Base-by-base conservation (phyloP, 495 filamentous ascomycete genomes). In the Physcia stellaris region DNA sequence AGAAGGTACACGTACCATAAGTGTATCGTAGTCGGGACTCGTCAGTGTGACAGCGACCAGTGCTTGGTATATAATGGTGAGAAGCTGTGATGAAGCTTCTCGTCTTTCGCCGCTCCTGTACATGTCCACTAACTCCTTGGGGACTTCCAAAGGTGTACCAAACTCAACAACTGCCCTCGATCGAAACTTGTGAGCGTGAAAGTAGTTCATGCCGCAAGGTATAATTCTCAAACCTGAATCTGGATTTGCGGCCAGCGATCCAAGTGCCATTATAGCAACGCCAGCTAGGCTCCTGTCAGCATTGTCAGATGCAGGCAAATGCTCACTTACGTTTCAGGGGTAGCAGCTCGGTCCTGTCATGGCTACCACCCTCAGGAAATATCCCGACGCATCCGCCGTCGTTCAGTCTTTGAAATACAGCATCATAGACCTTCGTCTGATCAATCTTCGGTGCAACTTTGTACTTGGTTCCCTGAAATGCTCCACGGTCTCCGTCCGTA, bases 181-280 rank as follows among this genome's bases (percentile, higher is more conserved):
- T 13, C 90, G 78, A 60, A 99, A 99, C 56, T 96, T 99, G 62
- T 99, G 90, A 4, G 90, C 82, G 59, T 99, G 90, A 61, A 99
- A 99, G 59, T 99, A 99, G 53, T 99, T 99, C 90, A 96, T 96
- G 43, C 92, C 92, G 35, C 86, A 88, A n/a, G 92, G 92, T n/a
- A 99, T 82, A 49, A 99, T 96, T 57, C 84, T 92, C 46, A 99
- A 55, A n/a, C 81, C 86, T 53, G 81, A 94, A 46, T 92, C 70
- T 3, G 87, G 90, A 33, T 85, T 72, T 28, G 81, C 77, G n/a
- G 83, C 83, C 21, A 99, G 67, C 3, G 92, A 83, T 16, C 88
- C 90, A 33, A 99, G 71, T 17, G 90, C 90, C 87, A 99, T 99
- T 45, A 99, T 82, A 34, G 90, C 90, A 36, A 99, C 85, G 54